phyloP scores from a whole-genome alignment of 495 filamentous ascomycete species.

The Podospora didyma region DNA sequence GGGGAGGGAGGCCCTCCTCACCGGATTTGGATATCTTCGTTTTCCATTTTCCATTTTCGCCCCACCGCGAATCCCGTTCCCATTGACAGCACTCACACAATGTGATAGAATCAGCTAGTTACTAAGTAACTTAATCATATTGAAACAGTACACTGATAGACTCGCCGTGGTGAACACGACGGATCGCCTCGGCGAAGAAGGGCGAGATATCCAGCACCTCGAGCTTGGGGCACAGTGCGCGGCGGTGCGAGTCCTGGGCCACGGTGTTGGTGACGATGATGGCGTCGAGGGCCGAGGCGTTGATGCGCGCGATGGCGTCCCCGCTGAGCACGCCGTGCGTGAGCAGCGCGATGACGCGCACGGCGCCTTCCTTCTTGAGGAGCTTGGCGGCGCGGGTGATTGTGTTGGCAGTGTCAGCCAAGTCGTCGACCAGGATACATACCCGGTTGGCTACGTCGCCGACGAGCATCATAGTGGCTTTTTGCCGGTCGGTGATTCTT shows the following conservation, averaged over 20 bases:
- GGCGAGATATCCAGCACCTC: constrained; percentile 87
- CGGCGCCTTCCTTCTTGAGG: constrained; percentile 88
- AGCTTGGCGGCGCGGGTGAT: constrained; percentile 95
- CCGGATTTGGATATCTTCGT: too few species aligned
- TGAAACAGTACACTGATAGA: constrained; percentile 94
- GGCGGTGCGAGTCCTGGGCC: constrained; percentile 73
- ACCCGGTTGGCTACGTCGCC: constrained; percentile 80
- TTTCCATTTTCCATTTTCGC: too few species aligned
- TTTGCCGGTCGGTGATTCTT: constrained; percentile 86
- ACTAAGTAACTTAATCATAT: constrained; percentile 59
- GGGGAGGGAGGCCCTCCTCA: too few species aligned
- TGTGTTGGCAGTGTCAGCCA: constrained; percentile 93
- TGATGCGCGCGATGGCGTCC: constrained; percentile 92
- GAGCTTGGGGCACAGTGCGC: constrained; percentile 67
- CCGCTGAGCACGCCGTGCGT: constrained; percentile 94
- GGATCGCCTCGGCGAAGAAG: constrained; percentile 94
- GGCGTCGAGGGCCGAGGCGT: constrained; percentile 83
- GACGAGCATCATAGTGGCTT: constrained; percentile 98
- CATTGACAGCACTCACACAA: too few species aligned
- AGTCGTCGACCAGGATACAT: constrained; percentile 88
- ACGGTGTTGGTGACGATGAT: constrained; percentile 94
- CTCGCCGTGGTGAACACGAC: constrained; percentile 94
- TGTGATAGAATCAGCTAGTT: too few species aligned
- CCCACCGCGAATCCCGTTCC: too few species aligned
- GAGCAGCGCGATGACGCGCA: constrained; percentile 81